Base-by-base conservation (phyloP, 495 filamentous ascomycete genomes). In the Penicillium alfredii region DNA sequence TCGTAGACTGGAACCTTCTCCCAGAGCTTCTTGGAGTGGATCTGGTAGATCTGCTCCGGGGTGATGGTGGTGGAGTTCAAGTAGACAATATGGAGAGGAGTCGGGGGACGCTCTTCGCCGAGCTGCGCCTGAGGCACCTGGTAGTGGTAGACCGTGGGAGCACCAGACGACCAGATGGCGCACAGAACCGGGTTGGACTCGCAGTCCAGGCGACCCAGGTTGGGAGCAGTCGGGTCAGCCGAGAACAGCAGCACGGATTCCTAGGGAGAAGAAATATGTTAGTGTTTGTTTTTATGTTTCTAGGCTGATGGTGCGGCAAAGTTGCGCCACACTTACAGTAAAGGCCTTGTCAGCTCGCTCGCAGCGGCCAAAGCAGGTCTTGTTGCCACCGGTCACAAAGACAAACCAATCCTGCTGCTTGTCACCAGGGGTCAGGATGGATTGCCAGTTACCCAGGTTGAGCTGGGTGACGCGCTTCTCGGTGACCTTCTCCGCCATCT, bases 381-480 rank as follows among this genome's bases (percentile, higher is more conserved):
- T 87, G 64, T 94, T 93, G 26, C 84, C 79, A 33, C 88, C 88
- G 1, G 82, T 86, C 33, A 93, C 61, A 53, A 83, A 75, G 40
- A 94, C 66, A 66, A 82, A 77, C 85, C 83, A 94, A 58, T 89
- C 82, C 60, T 84, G 78, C 2, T 82, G 73, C 9, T 77, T 58
- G 35, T 73, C 64, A 6, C 80, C 72, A 6, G 82, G 80, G 14
- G 64, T 71, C 42, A 88, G 76, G 36, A 86, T 59, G 9, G 72
- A 51, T 47, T 82, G 73, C 80, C 84, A 92, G 75, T 86, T 85
- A 29, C 74, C 58, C 42, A 82, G 65, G 23, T 77, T 84, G 43
- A 96, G 60, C n/a, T 53, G 59, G 23, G 66, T 65, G 44, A 83
- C 73, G 34, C 63, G 58, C 49, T 80, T 72, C 56, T 68, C 67